Evolutionary conservation across 2,329 filamentous ascomycete genomes (phyloP).

Genomic region (Dendryphion nanum): DNA sequence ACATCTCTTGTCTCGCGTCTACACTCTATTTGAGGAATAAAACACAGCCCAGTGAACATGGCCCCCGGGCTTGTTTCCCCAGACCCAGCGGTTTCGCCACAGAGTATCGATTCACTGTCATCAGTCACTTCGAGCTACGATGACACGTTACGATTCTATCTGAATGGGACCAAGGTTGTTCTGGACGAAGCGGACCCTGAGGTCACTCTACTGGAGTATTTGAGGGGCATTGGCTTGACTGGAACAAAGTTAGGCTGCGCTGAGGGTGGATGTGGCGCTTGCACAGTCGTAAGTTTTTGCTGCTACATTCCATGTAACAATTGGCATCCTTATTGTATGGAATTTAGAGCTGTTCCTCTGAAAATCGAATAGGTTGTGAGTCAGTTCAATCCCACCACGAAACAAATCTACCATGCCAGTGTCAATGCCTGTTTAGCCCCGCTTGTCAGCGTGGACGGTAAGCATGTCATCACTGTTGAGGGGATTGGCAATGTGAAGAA

Average conservation of each 20-base stretch:
- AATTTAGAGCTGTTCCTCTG: constrained; percentile 2
- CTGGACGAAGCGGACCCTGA: constrained; percentile 89
- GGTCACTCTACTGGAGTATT: constrained; percentile 86
- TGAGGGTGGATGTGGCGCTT: constrained; percentile 94
- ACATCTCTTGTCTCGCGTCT: too few relatives aligned
- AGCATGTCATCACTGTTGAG: constrained; percentile 97
- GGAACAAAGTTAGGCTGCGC: constrained; percentile 96
- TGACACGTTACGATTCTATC: constrained; percentile 85
- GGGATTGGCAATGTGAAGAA: constrained; percentile 86
- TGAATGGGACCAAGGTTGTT: constrained; percentile 88
- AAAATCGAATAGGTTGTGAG: constrained; percentile 68
- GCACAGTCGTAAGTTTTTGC: constrained; percentile 68
- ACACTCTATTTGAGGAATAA: too few relatives aligned
- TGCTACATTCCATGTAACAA: neutral
- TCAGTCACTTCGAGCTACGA: constrained; percentile 75
- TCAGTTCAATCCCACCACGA: constrained; percentile 89
- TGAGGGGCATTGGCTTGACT: constrained; percentile 87
- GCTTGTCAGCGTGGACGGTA: constrained; percentile 88
- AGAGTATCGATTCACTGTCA: constrained; percentile 50
- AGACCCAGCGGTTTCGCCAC: constrained; percentile 47
- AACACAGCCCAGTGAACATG: constrained; percentile 52
- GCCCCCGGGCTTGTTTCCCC: constrained; percentile 53
- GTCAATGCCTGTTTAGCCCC: constrained; percentile 96
- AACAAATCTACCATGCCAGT: constrained; percentile 90
- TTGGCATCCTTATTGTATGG: neutral